Conservation (phyloP, 495 filamentous ascomycete genomes). For the Penicillium coffeae region DNA sequence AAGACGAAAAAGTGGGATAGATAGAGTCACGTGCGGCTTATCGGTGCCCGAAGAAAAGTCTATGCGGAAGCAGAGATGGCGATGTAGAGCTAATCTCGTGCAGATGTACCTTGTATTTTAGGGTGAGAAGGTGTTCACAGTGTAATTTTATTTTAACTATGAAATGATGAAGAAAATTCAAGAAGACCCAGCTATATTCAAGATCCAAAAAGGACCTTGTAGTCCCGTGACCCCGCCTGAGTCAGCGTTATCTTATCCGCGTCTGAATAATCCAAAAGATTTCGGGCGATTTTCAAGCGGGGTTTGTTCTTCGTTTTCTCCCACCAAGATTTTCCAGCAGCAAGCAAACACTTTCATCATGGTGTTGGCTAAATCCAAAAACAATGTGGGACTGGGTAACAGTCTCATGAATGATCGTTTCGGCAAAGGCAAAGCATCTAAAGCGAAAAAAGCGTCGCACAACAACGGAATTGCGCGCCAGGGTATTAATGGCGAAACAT, state of each 20-base stretch:
- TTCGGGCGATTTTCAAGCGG: slow-evolving; percentile 27
- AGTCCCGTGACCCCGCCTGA: slow-evolving; percentile 12
- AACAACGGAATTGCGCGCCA: slow-evolving; percentile 51
- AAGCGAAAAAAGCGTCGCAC: slow-evolving; percentile 63
- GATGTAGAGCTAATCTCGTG: background rate
- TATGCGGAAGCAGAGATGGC: background rate
- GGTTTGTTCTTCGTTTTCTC: slow-evolving; percentile 16
- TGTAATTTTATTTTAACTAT: no score
- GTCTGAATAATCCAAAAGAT: slow-evolving; percentile 31
- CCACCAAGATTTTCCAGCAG: slow-evolving; percentile 10
- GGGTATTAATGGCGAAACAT: slow-evolving; percentile 42
- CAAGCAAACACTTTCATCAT: slow-evolving; percentile 49
- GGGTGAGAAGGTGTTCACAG: no score
- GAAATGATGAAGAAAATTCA: no score
- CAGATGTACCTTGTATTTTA: background rate
- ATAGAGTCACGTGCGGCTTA: slow-evolving; percentile 38
- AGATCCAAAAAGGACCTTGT: no score
- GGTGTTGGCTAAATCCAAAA: slow-evolving; percentile 95
- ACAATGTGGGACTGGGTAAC: slow-evolving; percentile 85
- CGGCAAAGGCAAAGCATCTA: slow-evolving; percentile 78
- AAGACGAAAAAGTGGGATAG: slow-evolving; percentile 33
- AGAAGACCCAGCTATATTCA: no score
- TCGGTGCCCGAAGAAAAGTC: slow-evolving; percentile 17
- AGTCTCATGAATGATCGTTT: slow-evolving; percentile 92
- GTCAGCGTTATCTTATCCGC: slow-evolving; percentile 34